Evolutionary conservation across 768 basidiomycete genomes (phyloP).

Genomic region (Lyophyllum decastes): DNA sequence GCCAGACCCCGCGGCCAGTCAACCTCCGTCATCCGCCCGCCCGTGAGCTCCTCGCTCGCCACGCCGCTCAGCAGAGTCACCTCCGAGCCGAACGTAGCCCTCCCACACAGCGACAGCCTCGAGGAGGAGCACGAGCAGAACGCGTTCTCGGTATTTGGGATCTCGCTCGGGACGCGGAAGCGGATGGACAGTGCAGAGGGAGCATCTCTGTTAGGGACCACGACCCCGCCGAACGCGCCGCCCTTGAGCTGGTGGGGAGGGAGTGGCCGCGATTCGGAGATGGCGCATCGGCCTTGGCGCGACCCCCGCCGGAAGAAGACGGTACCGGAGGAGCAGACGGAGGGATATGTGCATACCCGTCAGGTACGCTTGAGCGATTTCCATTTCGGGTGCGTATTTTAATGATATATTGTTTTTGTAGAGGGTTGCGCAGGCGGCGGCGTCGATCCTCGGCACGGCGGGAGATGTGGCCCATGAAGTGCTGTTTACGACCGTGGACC

Average conservation of each 20-base stretch:
- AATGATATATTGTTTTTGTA: slow-evolving; percentile 12
- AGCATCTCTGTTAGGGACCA: background rate
- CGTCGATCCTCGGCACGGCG: slow-evolving; percentile 41
- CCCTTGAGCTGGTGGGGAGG: slow-evolving; percentile 10
- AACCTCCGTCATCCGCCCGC: slow-evolving; percentile 3
- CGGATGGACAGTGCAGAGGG: background rate
- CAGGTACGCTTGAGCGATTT: slow-evolving; percentile 24
- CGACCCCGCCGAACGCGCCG: slow-evolving; percentile 7
- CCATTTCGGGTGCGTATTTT: background rate
- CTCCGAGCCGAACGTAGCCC: slow-evolving; percentile 11
- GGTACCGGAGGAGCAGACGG: slow-evolving; percentile 39
- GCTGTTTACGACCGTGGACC: slow-evolving; percentile 40
- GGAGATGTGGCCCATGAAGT: slow-evolving; percentile 46
- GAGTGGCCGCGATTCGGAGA: background rate
- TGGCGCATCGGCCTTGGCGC: slow-evolving; percentile 26
- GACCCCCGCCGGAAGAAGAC: slow-evolving; percentile 32
- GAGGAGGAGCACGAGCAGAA: background rate
- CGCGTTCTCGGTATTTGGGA: slow-evolving; percentile 7
- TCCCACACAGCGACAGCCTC: background rate
- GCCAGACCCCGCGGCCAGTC: slow-evolving; percentile 12
- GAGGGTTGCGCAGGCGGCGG: slow-evolving; percentile 38
- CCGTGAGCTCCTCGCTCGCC: slow-evolving; percentile 8
- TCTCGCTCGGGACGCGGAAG: background rate
- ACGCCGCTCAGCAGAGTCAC: slow-evolving; percentile 15
- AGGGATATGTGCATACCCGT: slow-evolving; percentile 37